phyloP scores from a whole-genome alignment of 2,329 filamentous ascomycete species.

The Elsinoe batatas region DNA sequence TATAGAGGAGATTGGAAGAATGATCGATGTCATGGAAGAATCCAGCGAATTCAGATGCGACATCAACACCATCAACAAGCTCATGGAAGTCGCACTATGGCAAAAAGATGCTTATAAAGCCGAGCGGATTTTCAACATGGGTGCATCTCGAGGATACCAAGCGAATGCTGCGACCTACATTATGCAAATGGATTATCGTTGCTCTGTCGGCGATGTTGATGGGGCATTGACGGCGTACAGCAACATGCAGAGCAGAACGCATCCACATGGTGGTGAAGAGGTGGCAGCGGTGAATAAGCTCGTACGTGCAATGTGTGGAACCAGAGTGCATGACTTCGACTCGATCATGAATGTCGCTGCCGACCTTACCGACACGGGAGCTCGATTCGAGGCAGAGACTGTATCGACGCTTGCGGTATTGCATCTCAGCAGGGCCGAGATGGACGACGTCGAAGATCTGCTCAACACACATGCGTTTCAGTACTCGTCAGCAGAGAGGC shows the following conservation, averaged over 20 bases:
- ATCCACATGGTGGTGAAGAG: slow-evolving; percentile 46
- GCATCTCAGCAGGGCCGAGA: slow-evolving; percentile 66
- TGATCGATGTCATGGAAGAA: slow-evolving; percentile 55
- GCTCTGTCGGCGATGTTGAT: slow-evolving; percentile 62
- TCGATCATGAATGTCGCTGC: slow-evolving; percentile 64
- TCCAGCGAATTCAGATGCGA: slow-evolving; percentile 42
- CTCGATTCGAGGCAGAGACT: slow-evolving; percentile 62
- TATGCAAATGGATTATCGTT: slow-evolving; percentile 64
- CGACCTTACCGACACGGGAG: slow-evolving; percentile 59
- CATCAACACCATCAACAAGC: slow-evolving; percentile 62
- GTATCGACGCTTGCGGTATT: slow-evolving; percentile 62
- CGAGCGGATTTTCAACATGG: slow-evolving; percentile 61
- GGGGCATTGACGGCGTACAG: slow-evolving; percentile 59
- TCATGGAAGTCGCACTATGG: slow-evolving; percentile 65
- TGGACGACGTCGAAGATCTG: slow-evolving; percentile 70
- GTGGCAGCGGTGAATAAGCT: slow-evolving; percentile 59
- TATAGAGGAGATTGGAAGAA: slow-evolving; percentile 61
- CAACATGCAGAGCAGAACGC: slow-evolving; percentile 48
- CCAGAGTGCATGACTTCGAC: slow-evolving; percentile 54
- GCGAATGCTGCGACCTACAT: slow-evolving; percentile 62
- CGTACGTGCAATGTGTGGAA: slow-evolving; percentile 56
- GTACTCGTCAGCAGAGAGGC: slow-evolving; percentile 60
- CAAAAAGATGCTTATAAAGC: slow-evolving; percentile 60
- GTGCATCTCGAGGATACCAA: slow-evolving; percentile 52
- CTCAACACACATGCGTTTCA: slow-evolving; percentile 65